Base-by-base conservation (phyloP, 2,329 filamentous ascomycete genomes). In the Trichoderma oligosporum region DNA sequence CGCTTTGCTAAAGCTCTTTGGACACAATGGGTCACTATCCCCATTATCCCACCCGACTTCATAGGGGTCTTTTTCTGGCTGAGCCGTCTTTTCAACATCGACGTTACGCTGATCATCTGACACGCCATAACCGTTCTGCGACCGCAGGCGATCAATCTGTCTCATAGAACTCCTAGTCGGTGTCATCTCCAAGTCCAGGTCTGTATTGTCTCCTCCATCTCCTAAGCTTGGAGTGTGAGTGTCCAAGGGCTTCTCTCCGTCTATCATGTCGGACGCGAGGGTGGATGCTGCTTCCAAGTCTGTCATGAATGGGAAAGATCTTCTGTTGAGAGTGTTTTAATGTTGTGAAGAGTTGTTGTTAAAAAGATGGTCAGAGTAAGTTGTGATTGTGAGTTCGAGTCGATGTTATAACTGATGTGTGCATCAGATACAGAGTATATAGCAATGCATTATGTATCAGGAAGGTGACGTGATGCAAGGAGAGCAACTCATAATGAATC, bases 1-100 rank as follows among this genome's bases (percentile, higher is more conserved):
- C n/a, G 73, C 68, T 16, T 71, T 78, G 14, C 72, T 74, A 75
- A 90, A 84, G 68, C 82, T 90, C 58, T 87, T 83, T 0, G 92
- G 92, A 64, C 86, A 88, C 71, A 83, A 69, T 0, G 88, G 86
- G 68, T 97, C 92, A 46, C 77, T 73, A 58, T 91, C 85, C 4
- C 79, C 80, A 12, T 36, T 18, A 3, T 60, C 58, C 58, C 58
- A 60, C 6, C 72, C 72, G 18, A 97, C 91, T 60, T 90, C 81
- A 64, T 83, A 92, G 0, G 75, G 73, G 48, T 81, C 76, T 54
- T 72, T 74, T 11, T 72, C 71, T 7, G 29, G 27, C 22, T 25
- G 48, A 4, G 51, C 22, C n/a, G 47, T 24, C 9, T 24, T 39
- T 2, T 36, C 18, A 24, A 45, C 36, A 1, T 49, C 59, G 18